A percentile compares a stretch with the other conserved stretches of the same genome.
These are phyloP conservation scores for Pseudogymnoascus sp. DNA, from an alignment of 2,329 filamentous ascomycete genomes.

Conservation along the genomic window DNA sequence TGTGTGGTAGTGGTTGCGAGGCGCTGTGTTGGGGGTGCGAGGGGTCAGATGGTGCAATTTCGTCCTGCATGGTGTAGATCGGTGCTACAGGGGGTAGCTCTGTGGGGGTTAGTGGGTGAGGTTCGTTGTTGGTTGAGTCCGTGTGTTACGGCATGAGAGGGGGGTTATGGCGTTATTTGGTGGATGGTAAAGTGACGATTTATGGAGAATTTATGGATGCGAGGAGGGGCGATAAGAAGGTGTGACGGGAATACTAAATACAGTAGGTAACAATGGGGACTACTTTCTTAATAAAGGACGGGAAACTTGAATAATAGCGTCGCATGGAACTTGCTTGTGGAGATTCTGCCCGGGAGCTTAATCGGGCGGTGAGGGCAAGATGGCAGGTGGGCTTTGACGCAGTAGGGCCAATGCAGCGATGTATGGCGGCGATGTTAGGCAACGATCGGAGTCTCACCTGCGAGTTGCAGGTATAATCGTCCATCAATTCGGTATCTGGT, in stretches of 20 bases:
- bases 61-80: neutral
- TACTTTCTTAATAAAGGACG: neutral
- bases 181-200: neutral
- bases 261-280: neutral
- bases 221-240: neutral
- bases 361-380: neutral
- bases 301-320: neutral
- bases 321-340: neutral
- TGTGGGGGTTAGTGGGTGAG: neutral
- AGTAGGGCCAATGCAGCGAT: too few relatives aligned
- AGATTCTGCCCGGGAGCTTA: neutral
- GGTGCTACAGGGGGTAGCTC: neutral
- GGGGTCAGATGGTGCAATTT: conserved; percentile 1
- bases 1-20: neutral
- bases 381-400: neutral
- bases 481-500: neutral
- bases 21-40: neutral
- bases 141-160: neutral
- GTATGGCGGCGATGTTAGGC: neutral
- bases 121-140: neutral
- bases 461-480: neutral
- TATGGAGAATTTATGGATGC: neutral
- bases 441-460: neutral
- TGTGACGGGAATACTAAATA: neutral
- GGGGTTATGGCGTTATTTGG: neutral